Evolutionary conservation across 2,329 filamentous ascomycete species (phyloP).

Genomic region (Beauveria medogensis): DNA sequence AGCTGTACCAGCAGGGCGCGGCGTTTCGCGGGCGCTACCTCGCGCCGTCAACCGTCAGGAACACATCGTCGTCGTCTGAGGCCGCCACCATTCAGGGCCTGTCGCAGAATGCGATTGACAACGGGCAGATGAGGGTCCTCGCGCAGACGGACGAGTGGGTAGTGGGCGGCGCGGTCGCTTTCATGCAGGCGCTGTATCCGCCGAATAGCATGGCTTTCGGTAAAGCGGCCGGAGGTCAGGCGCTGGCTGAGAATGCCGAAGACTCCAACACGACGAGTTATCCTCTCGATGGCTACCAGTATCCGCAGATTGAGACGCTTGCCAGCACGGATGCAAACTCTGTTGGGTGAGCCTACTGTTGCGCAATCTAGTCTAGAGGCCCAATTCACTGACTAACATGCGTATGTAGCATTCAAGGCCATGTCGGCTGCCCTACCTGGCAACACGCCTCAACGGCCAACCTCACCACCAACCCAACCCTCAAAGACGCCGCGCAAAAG

Average conservation of each 20-base stretch:
- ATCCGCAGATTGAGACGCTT: constrained; percentile 58
- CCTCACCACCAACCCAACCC: constrained; percentile 18
- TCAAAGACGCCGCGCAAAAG: constrained; percentile 20
- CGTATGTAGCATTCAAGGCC: constrained; percentile 28
- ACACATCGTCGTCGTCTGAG: constrained; percentile 19
- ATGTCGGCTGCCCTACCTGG: constrained; percentile 31
- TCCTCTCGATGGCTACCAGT: constrained; percentile 72
- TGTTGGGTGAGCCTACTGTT: constrained; percentile 31
- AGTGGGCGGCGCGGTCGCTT: constrained; percentile 62
- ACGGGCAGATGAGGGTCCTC: constrained; percentile 35
- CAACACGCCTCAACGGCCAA: constrained; percentile 21
- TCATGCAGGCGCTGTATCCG: constrained; percentile 80
- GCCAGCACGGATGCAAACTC: constrained; percentile 36
- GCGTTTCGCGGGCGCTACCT: constrained; percentile 44
- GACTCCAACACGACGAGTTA: constrained; percentile 39
- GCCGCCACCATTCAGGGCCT: constrained; percentile 35
- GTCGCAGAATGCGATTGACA: constrained; percentile 37
- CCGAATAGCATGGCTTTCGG: constrained; percentile 41
- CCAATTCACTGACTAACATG: constrained; percentile 2
- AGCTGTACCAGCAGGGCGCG: constrained; percentile 40
- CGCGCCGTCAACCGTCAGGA: constrained; percentile 16
- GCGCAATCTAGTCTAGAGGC: not conserved
- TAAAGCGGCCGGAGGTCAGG: constrained; percentile 20
- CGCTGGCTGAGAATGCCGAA: constrained; percentile 34
- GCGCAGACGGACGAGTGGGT: constrained; percentile 39